Percentiles rank a stretch among this genome's conserved stretches.
Conservation (phyloP, 768 basidiomycete genomes). For the Kondoa subrosea region DNA sequence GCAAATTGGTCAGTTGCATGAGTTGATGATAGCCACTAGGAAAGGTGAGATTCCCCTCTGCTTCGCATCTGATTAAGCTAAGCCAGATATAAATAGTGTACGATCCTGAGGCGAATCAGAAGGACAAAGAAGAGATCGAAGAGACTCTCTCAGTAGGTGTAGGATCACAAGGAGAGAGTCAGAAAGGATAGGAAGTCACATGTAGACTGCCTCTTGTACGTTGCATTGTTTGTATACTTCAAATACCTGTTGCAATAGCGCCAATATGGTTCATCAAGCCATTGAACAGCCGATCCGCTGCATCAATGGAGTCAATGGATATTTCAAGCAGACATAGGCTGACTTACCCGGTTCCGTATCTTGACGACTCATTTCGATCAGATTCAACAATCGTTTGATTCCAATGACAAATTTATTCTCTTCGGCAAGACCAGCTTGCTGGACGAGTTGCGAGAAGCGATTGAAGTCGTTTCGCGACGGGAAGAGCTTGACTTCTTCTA, state of each 20-base stretch:
- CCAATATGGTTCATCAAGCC: constrained; percentile 1
- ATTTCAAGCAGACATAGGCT: too few relatives aligned
- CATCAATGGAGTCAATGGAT: too few relatives aligned
- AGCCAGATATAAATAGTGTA: too few relatives aligned
- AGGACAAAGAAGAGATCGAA: background rate
- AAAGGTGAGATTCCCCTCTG: too few relatives aligned
- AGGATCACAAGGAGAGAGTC: background rate
- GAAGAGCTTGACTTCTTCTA: constrained; percentile 68
- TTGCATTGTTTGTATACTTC: background rate
- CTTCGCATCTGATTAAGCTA: too few relatives aligned
- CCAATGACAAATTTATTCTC: constrained; percentile 57
- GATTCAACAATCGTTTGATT: constrained; percentile 78
- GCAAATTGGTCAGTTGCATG: background rate
- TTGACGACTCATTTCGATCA: constrained; percentile 92
- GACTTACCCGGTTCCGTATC: constrained; percentile 53
- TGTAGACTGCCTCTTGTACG: background rate
- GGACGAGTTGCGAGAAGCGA: constrained; percentile 4
- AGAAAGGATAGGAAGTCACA: background rate
- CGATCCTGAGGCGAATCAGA: background rate
- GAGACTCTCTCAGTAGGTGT: background rate
- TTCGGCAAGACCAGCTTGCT: constrained; percentile 47
- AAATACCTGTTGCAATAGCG: too few relatives aligned
- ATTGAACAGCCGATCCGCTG: background rate
- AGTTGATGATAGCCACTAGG: background rate
- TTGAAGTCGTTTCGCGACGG: constrained; percentile 33